Conservation (phyloP, 2,329 filamentous ascomycete species). For the Claviceps quebecensis region DNA sequence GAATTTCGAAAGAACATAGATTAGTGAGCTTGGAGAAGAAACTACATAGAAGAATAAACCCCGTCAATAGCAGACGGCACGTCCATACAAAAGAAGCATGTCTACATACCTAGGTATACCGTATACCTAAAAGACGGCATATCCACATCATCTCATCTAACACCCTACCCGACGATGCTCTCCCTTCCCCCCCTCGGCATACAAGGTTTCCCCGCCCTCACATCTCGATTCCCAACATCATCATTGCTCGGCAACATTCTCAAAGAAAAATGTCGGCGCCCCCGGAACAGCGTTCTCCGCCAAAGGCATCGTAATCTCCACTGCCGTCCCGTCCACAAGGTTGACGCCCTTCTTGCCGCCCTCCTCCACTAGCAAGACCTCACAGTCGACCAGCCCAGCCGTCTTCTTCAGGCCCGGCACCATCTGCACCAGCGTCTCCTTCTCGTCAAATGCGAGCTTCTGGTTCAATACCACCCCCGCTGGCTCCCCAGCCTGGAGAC, state of each 20-base stretch:
- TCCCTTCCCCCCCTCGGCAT: not conserved
- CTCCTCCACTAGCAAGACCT: slow-evolving; percentile 58
- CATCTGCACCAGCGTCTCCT: slow-evolving; percentile 62
- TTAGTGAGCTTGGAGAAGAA: too few relatives aligned
- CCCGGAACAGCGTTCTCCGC: slow-evolving; percentile 73
- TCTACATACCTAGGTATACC: too few relatives aligned
- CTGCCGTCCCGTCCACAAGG: slow-evolving; percentile 37
- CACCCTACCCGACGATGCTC: too few relatives aligned
- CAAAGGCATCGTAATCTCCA: slow-evolving; percentile 39
- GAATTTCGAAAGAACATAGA: too few relatives aligned
- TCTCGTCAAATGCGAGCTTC: slow-evolving; percentile 78
- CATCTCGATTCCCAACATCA: not conserved
- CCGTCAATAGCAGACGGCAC: too few relatives aligned
- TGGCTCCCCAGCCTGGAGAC: slow-evolving; percentile 57
- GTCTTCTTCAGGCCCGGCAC: slow-evolving; percentile 64
- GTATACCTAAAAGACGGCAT: not conserved
- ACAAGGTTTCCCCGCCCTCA: not conserved
- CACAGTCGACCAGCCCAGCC: slow-evolving; percentile 53
- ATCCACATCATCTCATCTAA: not conserved
- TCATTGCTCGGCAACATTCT: slow-evolving; percentile 44
- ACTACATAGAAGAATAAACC: too few relatives aligned
- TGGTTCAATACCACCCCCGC: slow-evolving; percentile 61
- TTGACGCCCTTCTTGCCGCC: slow-evolving; percentile 50
- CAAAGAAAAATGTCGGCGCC: slow-evolving; percentile 68
- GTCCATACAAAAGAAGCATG: not conserved